phyloP scores from a whole-genome alignment of 2,329 filamentous ascomycete species.

The Capronia americana region DNA sequence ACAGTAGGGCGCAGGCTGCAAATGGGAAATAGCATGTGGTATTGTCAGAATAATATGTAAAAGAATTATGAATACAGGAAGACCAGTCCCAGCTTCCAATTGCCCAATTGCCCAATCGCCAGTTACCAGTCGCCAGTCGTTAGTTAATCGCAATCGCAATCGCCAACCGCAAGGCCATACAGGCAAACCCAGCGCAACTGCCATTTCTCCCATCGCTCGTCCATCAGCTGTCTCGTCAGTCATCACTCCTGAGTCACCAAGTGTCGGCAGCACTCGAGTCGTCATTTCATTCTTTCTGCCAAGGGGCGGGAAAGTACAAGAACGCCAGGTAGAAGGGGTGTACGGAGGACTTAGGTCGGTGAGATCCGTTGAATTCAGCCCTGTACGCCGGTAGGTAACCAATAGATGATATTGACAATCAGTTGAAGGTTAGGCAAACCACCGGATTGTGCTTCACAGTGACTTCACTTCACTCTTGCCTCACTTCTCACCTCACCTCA shows the following conservation, averaged over 20 bases:
- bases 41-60: constrained; percentile 4
- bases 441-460: background rate
- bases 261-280: background rate
- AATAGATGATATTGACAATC: background rate
- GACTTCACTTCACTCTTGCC: background rate
- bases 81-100: background rate
- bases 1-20: background rate
- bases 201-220: background rate
- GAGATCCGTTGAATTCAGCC: background rate
- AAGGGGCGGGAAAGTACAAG: background rate
- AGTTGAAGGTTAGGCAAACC: background rate
- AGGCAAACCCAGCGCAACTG: background rate
- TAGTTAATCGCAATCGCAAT: background rate
- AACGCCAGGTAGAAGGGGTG: background rate
- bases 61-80: constrained; percentile 7
- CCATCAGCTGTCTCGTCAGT: background rate
- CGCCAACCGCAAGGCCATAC: background rate
- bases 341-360: background rate
- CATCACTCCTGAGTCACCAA: background rate
- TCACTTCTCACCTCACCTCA: background rate
- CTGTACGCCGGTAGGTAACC: background rate
- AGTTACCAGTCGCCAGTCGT: background rate
- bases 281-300: background rate
- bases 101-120: background rate
- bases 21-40: background rate